Evolutionary conservation across 352 stramenopile species (phyloP), one percentile per base, ranked within the genome.

Genomic region (Thraustotheca clavata): DNA sequence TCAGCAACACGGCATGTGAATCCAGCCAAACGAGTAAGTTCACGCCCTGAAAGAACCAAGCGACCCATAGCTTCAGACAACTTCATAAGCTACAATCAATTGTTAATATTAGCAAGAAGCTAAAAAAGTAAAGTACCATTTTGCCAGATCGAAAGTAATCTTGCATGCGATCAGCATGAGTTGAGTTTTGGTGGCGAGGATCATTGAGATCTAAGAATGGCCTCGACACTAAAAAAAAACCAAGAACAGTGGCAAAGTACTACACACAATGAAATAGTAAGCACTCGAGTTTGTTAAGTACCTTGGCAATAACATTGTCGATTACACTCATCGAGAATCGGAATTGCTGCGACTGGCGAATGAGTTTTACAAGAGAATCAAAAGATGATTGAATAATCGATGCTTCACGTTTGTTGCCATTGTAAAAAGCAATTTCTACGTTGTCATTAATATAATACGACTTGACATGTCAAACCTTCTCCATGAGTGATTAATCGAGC

Each of bases 381-480:
- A 93, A 91, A 26, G 76, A 86, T 63, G 86, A 67, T 59, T 92
- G 79, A 26, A 91, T 48, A 41, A 93, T 87, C 32, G 70, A 70
- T 59, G 88, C 84, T 62, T 96, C 88, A 11, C 86, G 78, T 7
- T 88, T 73, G 54, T 94, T 94, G 50, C 88, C 88, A 49, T 93
- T 89, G 74, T 95, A 96, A 60, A 96, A 96, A 9, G 87, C 87
- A 49, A 96, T 93, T 59, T 92, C 84, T 72, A 60, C 1, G 16
- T 7, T 22, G 14, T 14, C 31, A 60, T 14, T 8, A 16, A 7
- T 48, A 8, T 20, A 20, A 16, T 20, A 20, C 16, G 38, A 43
- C n/a, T n/a, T n/a, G n/a, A n/a, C n/a, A n/a, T n/a, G n/a, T n/a
- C n/a, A 20, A 33, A 60, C 27, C 62, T 71, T 96, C 87, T 52